These are phyloP conservation scores for Lactarius akahatsu DNA, from an alignment of 768 basidiomycete species.

Conservation along the genomic window DNA sequence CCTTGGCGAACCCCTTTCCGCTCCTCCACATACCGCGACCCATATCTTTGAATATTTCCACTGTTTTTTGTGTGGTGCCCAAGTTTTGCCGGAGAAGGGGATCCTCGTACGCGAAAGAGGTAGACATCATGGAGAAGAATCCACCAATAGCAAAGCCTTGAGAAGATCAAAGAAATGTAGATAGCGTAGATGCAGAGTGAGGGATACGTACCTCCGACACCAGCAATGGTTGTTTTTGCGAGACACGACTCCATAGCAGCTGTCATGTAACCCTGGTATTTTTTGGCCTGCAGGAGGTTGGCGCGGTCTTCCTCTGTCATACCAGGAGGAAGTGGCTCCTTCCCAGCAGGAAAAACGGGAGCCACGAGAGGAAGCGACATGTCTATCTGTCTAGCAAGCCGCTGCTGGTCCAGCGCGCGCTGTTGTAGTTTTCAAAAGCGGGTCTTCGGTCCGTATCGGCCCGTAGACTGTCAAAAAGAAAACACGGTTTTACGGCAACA, in stretches of 20 bases:
- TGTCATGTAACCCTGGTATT: slow-evolving; percentile 70
- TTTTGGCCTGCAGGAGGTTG: slow-evolving; percentile 64
- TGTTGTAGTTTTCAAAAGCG: neutral
- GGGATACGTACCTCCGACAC: slow-evolving; percentile 67
- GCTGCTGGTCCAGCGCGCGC: neutral
- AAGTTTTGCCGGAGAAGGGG: slow-evolving; percentile 69
- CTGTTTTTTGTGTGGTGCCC: slow-evolving; percentile 73
- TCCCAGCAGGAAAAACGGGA: slow-evolving; percentile 81
- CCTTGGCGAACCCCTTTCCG: slow-evolving; percentile 92
- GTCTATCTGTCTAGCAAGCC: slow-evolving; percentile 2
- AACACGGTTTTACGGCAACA: neutral
- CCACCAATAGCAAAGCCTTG: slow-evolving; percentile 89
- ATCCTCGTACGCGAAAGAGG: slow-evolving; percentile 94
- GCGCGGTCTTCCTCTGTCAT: slow-evolving; percentile 76
- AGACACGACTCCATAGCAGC: slow-evolving; percentile 85
- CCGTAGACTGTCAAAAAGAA: neutral
- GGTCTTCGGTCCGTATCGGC: neutral
- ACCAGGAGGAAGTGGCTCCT: slow-evolving; percentile 85
- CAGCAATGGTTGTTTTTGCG: slow-evolving; percentile 77
- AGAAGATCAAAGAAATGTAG: slow-evolving; percentile 12
- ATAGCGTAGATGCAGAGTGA: neutral
- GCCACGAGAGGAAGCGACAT: slow-evolving; percentile 45
- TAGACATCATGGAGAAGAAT: slow-evolving; percentile 95
- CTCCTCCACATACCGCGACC: slow-evolving; percentile 86
- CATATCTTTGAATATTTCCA: slow-evolving; percentile 90